These are phyloP conservation scores for Penicillium psychrosexuale DNA, from an alignment of 2,329 filamentous ascomycete genomes.

Conservation along the genomic window DNA sequence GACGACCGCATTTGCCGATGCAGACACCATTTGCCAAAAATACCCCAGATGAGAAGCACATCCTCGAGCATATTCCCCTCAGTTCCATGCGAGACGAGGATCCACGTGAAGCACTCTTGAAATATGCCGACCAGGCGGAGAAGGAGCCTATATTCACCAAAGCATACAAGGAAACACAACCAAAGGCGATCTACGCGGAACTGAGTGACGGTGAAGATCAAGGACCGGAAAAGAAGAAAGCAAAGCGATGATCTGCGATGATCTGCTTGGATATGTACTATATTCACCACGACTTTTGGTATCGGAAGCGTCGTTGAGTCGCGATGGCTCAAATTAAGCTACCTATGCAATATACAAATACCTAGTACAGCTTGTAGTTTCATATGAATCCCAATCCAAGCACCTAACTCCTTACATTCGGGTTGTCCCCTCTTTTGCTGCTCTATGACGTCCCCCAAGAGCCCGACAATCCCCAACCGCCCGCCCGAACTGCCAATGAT, in stretches of 20 bases:
- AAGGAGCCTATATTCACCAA: conserved; percentile 93
- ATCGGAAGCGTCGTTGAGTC: background rate
- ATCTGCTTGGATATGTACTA: conserved; percentile 1
- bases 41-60: conserved; percentile 84
- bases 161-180: conserved; percentile 89
- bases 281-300: background rate
- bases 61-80: conserved; percentile 82
- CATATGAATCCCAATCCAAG: background rate
- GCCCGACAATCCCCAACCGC: conserved; percentile 10
- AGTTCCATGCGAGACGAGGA: conserved; percentile 95
- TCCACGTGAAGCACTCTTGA: conserved; percentile 85
- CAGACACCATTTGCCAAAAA: conserved; percentile 87
- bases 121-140: conserved; percentile 90
- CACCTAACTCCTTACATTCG: conserved; percentile 12
- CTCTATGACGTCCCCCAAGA: conserved; percentile 17
- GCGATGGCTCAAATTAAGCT: no score
- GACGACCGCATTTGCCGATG: conserved; percentile 77
- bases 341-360: background rate
- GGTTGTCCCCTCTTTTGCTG: conserved; percentile 16
- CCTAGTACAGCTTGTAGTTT: background rate
- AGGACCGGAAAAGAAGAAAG: conserved; percentile 63
- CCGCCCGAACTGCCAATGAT: conserved; percentile 12
- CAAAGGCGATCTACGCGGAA: conserved; percentile 85
- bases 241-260: conserved; percentile 36
- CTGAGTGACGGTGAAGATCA: conserved; percentile 76